Evolutionary conservation across 2,329 filamentous ascomycete genomes (phyloP).

Genomic region (Fonsecaea monophora): DNA sequence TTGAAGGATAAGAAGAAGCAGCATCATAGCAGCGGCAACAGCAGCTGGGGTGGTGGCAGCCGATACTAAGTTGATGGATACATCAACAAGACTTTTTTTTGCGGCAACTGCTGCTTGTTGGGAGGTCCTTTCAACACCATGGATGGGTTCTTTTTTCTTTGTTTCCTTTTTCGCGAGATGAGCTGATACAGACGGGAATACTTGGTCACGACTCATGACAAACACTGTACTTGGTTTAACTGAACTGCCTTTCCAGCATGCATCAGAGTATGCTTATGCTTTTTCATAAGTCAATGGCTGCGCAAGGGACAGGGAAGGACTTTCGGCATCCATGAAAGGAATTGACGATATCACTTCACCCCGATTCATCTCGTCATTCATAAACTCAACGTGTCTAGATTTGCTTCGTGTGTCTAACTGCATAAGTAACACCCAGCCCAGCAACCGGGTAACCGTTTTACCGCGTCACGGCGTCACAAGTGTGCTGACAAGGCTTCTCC

Average conservation of each 20-base stretch:
- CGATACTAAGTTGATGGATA: constrained; percentile 25
- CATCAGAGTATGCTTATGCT: not conserved
- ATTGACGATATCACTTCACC: not conserved
- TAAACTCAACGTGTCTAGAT: not conserved
- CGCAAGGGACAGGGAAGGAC: not conserved
- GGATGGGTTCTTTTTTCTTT: not conserved
- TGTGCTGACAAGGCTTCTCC: not conserved
- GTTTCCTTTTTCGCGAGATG: not conserved
- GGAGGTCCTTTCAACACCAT: not conserved
- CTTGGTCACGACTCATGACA: constrained; percentile 16
- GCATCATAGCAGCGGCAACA: constrained; percentile 28
- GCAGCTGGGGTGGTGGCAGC: constrained; percentile 39
- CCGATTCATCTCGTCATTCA: not conserved
- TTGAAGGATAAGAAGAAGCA: constrained; percentile 56
- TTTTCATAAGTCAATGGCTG: not conserved
- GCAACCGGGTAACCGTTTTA: no score
- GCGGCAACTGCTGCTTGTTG: not conserved
- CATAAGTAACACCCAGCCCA: no score
- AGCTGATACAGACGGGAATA: constrained; percentile 6
- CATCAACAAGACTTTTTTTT: not conserved
- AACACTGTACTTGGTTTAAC: constrained; percentile 11
- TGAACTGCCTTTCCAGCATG: not conserved
- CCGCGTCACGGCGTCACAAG: not conserved
- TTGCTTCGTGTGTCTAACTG: not conserved
- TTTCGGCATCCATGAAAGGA: not conserved